phyloP scores from a whole-genome alignment of 768 basidiomycete species.

The Termitomyces sp. region DNA sequence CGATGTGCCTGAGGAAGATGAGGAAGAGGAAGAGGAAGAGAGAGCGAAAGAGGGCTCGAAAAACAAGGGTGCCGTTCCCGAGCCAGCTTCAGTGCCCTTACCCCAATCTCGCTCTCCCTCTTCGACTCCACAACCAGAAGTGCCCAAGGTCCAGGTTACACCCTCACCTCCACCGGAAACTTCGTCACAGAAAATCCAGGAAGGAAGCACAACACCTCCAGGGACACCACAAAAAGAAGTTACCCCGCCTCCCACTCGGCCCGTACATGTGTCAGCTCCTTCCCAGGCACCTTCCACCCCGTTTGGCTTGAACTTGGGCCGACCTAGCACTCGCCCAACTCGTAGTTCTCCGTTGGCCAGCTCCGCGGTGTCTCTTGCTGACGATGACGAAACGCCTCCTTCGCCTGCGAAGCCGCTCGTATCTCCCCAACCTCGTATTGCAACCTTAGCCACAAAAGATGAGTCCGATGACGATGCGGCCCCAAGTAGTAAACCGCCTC shows the following conservation, averaged over 20 bases:
- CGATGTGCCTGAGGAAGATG: slow-evolving; percentile 13
- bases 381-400: slow-evolving; percentile 33
- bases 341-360: slow-evolving; percentile 77
- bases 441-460: slow-evolving; percentile 24
- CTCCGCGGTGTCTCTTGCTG: slow-evolving; percentile 36
- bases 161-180: slow-evolving; percentile 28
- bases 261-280: slow-evolving; percentile 22
- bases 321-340: slow-evolving; percentile 59
- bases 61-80: slow-evolving; percentile 22
- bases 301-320: slow-evolving; percentile 44
- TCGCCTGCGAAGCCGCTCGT: slow-evolving; percentile 27
- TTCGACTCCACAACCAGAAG: slow-evolving; percentile 53
- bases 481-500: slow-evolving; percentile 19
- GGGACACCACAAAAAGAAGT: slow-evolving; percentile 49
- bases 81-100: slow-evolving; percentile 31
- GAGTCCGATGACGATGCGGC: slow-evolving; percentile 18
- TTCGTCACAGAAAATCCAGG: slow-evolving; percentile 24
- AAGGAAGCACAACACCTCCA: slow-evolving; percentile 58
- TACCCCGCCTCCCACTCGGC: slow-evolving; percentile 28
- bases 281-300: slow-evolving; percentile 32
- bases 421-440: slow-evolving; percentile 34
- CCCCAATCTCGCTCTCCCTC: slow-evolving; percentile 49
- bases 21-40: slow-evolving; percentile 5
- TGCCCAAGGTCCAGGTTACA: slow-evolving; percentile 34
- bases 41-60: slow-evolving; percentile 5